Conservation (phyloP, 768 basidiomycete species). For the Podaxis sp. region DNA sequence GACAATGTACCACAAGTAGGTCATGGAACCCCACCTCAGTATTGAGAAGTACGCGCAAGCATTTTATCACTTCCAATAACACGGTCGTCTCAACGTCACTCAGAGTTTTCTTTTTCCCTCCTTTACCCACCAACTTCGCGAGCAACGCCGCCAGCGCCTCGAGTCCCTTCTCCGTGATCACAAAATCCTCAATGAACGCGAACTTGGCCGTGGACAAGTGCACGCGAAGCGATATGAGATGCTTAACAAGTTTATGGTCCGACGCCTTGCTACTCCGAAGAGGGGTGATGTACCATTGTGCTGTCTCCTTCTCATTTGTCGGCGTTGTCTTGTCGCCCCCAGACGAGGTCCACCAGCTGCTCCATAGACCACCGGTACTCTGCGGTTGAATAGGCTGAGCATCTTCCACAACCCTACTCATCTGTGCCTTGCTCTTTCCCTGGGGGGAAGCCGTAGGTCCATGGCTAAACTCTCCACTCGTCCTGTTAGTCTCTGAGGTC, state of each 20-base stretch:
- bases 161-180: slow-evolving; percentile 65
- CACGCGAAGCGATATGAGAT: slow-evolving; percentile 80
- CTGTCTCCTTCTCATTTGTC: slow-evolving; percentile 40
- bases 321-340: slow-evolving; percentile 47
- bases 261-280: slow-evolving; percentile 53
- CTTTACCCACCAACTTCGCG: slow-evolving; percentile 61
- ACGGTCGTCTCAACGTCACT: slow-evolving; percentile 68
- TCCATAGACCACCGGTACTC: slow-evolving; percentile 74
- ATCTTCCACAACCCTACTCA: slow-evolving; percentile 34
- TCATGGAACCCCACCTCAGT: slow-evolving; percentile 60
- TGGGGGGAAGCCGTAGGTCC: slow-evolving; percentile 19
- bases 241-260: slow-evolving; percentile 67
- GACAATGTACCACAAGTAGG: slow-evolving; percentile 1
- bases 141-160: slow-evolving; percentile 60
- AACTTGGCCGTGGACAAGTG: slow-evolving; percentile 83
- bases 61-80: slow-evolving; percentile 74
- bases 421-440: slow-evolving; percentile 26
- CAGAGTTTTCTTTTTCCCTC: slow-evolving; percentile 58
- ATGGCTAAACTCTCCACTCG: slow-evolving; percentile 37
- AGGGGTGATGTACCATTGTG: slow-evolving; percentile 63
- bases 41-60: slow-evolving; percentile 80
- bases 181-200: slow-evolving; percentile 77
- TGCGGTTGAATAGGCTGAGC: slow-evolving; percentile 55
- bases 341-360: slow-evolving; percentile 73
- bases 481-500: slow-evolving; percentile 31